Conservation (phyloP, 352 stramenopile genomes). For the Pythium aristosporum region DNA sequence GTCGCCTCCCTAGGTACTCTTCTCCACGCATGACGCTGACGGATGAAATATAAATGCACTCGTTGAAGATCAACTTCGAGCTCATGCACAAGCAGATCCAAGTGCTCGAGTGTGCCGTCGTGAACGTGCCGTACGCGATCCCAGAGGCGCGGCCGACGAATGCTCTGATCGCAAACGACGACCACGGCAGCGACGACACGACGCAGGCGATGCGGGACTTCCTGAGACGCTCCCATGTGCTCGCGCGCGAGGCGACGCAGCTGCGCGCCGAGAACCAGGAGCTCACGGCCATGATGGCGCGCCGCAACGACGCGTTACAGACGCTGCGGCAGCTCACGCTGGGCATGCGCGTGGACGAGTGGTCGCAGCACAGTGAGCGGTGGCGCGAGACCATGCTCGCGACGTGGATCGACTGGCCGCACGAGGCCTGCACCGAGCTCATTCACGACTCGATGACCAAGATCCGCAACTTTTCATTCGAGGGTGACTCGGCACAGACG, state of each 20-base stretch:
- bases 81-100: conserved; percentile 12
- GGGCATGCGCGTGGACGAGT: neutral
- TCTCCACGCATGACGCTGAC: neutral
- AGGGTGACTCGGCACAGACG: neutral
- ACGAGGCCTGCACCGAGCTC: conserved; percentile 2
- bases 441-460: conserved; percentile 3
- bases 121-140: neutral
- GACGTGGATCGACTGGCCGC: conserved; percentile 7
- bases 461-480: neutral
- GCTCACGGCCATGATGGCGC: neutral
- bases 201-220: conserved; percentile 4
- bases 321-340: conserved; percentile 5
- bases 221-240: neutral
- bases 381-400: conserved; percentile 3
- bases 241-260: neutral
- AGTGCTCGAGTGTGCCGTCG: conserved; percentile 11
- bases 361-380: neutral
- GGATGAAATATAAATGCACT: neutral
- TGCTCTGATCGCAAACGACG: neutral
- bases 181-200: neutral
- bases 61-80: neutral
- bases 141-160: neutral
- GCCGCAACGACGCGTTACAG: neutral
- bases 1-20: too few relatives aligned
- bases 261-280: neutral